A percentile compares a stretch with the other conserved stretches of the same genome.
phyloP scores from a whole-genome alignment of 176 grass and related monocot genomes.

The Avena eriantha region DNA sequence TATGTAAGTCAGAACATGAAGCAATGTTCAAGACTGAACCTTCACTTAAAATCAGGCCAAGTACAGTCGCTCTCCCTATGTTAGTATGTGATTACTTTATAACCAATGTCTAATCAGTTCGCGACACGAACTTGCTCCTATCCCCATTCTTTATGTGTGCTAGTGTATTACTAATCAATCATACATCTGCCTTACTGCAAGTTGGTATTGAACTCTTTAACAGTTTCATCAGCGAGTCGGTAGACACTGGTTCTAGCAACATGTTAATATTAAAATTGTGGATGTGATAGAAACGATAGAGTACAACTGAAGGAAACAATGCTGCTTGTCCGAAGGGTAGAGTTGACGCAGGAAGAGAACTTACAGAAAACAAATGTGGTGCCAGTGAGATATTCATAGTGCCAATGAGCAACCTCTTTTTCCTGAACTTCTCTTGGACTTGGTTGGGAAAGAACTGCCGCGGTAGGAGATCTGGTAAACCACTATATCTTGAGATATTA shows the following conservation, averaged over 20 bases:
- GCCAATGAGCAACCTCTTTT: conserved; percentile 29
- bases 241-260: conserved; percentile 45
- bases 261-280: conserved; percentile 19
- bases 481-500: neutral
- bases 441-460: neutral
- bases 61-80: conserved; percentile 11
- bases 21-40: conserved; percentile 7
- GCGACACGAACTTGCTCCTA: conserved; percentile 21
- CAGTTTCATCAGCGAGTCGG: conserved; percentile 23
- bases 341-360: conserved; percentile 40
- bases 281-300: conserved; percentile 31
- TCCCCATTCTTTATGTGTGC: conserved; percentile 32
- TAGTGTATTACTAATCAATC: conserved; percentile 18
- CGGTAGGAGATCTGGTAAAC: neutral
- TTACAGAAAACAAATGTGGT: conserved; percentile 42
- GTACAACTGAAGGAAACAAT: conserved; percentile 41
- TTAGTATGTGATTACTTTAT: neutral
- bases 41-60: conserved; percentile 20
- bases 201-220: conserved; percentile 32
- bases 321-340: conserved; percentile 35
- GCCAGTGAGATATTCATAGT: conserved; percentile 44
- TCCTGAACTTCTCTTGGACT: conserved; percentile 4
- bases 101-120: conserved; percentile 28
- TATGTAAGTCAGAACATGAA: neutral
- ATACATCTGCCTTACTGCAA: neutral